Conservation (phyloP, 176 grass and related monocot genomes). For the Oryza australiensis region DNA sequence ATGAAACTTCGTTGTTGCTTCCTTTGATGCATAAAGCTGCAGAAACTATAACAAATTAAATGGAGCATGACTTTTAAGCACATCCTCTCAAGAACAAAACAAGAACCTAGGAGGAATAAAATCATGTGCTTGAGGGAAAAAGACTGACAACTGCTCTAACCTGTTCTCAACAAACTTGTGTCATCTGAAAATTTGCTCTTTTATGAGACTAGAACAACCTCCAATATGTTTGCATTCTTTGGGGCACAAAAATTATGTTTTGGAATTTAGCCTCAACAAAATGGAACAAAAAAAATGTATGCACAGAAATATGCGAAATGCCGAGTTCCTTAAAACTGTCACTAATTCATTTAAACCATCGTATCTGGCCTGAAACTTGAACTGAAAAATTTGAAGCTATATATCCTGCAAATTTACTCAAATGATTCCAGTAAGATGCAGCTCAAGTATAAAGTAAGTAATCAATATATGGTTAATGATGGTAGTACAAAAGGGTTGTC, state of each 20-base stretch:
- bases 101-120: constrained; percentile 38
- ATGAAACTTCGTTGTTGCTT: constrained; percentile 39
- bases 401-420: neutral
- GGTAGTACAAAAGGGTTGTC: neutral
- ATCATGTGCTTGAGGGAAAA: constrained; percentile 38
- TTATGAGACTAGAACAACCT: constrained; percentile 8
- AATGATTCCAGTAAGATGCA: neutral
- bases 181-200: constrained; percentile 4
- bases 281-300: neutral
- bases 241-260: neutral
- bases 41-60: constrained; percentile 19
- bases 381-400: constrained; percentile 18
- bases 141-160: constrained; percentile 19
- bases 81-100: constrained; percentile 35
- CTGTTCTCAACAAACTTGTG: constrained; percentile 21
- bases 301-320: neutral
- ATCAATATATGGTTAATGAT: constrained; percentile 20
- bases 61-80: constrained; percentile 19
- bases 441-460: neutral
- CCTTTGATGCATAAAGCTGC: constrained; percentile 17
- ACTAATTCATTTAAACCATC: neutral
- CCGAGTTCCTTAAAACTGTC: neutral
- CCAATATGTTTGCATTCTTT: constrained; percentile 21
- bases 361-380: neutral
- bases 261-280: neutral